Evolutionary conservation across 78 protist species (phyloP), one percentile per base, ranked within the genome.

Genomic region (Dictyostelium capitatum): DNA sequence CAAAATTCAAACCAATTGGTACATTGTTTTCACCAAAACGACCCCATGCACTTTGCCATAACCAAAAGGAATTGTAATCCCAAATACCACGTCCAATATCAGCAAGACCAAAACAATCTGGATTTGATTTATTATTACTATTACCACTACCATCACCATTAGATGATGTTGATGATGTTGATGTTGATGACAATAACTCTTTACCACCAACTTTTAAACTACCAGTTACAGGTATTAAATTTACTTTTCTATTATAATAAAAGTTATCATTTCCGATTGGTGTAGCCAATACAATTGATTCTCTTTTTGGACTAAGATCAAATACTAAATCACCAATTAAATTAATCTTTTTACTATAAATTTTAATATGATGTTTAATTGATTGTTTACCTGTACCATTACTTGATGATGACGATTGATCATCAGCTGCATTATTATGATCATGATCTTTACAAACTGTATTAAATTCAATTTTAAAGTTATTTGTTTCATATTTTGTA

Each of bases 81-180:
- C 92, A 85, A 20, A 73, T 23, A 48, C 92, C 92, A 25, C 92
- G 51, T 32, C 92, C 92, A 79, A 82, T 75, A 75, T 85, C 92
- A 83, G 75, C 64, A 19, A 85, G 23, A 59, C 92, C 92, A 75
- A 47, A 85, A 47, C 84, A 57, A 79, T 77, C 65, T 6, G 9
- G 1, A 30, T 28, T 30, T 0, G 25, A 25, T 25, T 11, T 25
- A 25, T 19, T 17, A 30, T 41, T 19, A 9, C 4, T 41, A 41
- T 70, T 46, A n/a, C 78, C 78, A 65, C 65, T 65, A 47, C 8
- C 50, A 17, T 37, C 43, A 37, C 2, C 43, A 37, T 37, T 37
- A 37, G 6, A 3, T 37, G 43, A 37, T 37, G 43, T 51, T 78
- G 82, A 74, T 74, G 48, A 0, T 23, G 43, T 37, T 37, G 43